Conservation (phyloP, 2,329 filamentous ascomycete genomes). For the Fusarium sp. region DNA sequence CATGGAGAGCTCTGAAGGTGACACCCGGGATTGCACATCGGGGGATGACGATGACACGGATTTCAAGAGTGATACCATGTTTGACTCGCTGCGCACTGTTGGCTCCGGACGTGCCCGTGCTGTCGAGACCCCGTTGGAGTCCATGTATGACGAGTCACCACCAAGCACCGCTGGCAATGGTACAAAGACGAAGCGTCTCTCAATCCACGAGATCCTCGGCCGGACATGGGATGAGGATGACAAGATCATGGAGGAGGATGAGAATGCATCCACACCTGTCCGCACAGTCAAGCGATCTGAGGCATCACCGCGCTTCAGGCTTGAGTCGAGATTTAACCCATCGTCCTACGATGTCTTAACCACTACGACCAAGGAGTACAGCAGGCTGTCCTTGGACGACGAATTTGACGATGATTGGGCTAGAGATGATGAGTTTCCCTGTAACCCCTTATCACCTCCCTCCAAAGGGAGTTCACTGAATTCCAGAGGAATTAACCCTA, state of each 20-base stretch:
- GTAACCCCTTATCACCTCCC: conserved; percentile 68
- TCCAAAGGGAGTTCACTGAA: conserved; percentile 62
- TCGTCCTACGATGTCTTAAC: conserved; percentile 48
- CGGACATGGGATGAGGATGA: conserved; percentile 64
- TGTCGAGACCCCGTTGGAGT: conserved; percentile 78
- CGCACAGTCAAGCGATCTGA: conserved; percentile 50
- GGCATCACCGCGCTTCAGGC: conserved; percentile 44
- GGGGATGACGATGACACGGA: conserved; percentile 83
- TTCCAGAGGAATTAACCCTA: conserved; percentile 63
- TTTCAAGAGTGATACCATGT: conserved; percentile 79
- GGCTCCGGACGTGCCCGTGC: conserved; percentile 74
- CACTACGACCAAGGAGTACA: conserved; percentile 53
- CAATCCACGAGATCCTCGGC: conserved; percentile 68
- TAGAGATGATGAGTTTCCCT: conserved; percentile 61
- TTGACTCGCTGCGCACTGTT: conserved; percentile 79
- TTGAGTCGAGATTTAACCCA: conserved; percentile 47
- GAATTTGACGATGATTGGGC: conserved; percentile 74
- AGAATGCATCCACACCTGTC: conserved; percentile 64
- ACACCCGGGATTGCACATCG: conserved; percentile 71
- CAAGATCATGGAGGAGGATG: conserved; percentile 72
- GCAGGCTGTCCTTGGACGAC: conserved; percentile 67
- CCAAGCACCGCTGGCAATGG: conserved; percentile 66
- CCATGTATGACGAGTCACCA: conserved; percentile 84
- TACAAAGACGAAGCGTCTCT: conserved; percentile 64
- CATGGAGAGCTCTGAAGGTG: conserved; percentile 75